A percentile compares a stretch with the other conserved stretches of the same genome.
phyloP scores from a whole-genome alignment of 1,284 basidiomycete genomes.

The Ceratobasidium sp. region DNA sequence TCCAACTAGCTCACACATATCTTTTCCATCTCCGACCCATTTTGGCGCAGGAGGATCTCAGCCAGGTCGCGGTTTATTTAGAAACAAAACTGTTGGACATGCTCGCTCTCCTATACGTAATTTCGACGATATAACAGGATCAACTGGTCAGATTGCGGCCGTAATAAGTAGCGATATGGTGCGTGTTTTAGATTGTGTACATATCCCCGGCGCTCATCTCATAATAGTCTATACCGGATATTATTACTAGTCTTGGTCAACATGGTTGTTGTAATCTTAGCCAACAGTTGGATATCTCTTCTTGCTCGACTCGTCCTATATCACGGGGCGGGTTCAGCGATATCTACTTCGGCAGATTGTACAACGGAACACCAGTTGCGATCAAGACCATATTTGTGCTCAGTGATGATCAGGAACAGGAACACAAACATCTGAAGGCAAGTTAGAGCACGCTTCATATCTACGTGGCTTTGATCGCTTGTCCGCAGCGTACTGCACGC shows the following conservation, averaged over 20 bases:
- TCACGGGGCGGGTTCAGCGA: constrained; percentile 1
- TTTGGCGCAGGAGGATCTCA: neutral
- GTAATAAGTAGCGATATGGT: constrained; percentile 4
- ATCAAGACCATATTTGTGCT: neutral
- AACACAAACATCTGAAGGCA: neutral
- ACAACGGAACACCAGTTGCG: neutral
- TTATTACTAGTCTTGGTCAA: neutral
- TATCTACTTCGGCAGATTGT: neutral
- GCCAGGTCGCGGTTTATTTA: neutral
- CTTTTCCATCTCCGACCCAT: neutral
- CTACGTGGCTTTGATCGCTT: neutral
- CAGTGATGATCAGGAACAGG: neutral
- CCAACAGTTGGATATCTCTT: neutral
- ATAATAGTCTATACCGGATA: neutral
- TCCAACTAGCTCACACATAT: no score
- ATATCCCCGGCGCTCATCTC: neutral
- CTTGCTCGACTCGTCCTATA: neutral
- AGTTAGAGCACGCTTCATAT: neutral
- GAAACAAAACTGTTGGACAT: neutral
- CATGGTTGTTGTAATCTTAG: neutral
- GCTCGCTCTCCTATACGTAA: neutral
- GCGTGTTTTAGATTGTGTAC: no score
- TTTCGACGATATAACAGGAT: neutral
- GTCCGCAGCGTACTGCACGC: constrained; percentile 2
- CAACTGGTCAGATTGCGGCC: neutral